A percentile compares a stretch with the other conserved stretches of the same genome.
These are phyloP conservation scores for Curvularia eragrostidis DNA, from an alignment of 2,329 filamentous ascomycete genomes.

Conservation along the genomic window DNA sequence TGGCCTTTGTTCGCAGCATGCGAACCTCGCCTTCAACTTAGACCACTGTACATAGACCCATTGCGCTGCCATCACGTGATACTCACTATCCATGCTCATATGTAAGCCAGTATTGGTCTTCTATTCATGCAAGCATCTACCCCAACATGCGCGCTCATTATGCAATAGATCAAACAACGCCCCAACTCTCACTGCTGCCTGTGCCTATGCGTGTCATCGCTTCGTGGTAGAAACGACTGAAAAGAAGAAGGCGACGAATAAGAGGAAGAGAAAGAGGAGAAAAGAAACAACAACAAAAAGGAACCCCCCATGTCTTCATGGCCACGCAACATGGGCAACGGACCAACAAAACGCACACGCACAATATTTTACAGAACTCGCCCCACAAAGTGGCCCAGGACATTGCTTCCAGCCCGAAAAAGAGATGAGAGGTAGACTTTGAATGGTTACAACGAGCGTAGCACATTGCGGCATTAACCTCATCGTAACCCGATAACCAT, in stretches of 20 bases:
- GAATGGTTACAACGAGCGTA: conserved; percentile 44
- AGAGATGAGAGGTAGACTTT: conserved; percentile 19
- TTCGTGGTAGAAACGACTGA: conserved; percentile 2
- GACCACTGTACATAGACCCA: neutral
- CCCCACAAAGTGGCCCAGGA: conserved; percentile 8
- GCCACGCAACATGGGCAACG: conserved; percentile 14
- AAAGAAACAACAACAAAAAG: conserved; percentile 9
- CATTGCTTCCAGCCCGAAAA: conserved; percentile 18
- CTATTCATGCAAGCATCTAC: conserved; percentile 36
- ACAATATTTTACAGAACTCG: conserved; percentile 41
- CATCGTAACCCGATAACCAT: conserved; percentile 22
- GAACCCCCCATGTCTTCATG: conserved; percentile 26
- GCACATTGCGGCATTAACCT: conserved; percentile 30
- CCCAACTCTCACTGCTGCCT: conserved; percentile 20
- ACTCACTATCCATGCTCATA: neutral
- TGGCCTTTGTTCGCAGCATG: neutral
- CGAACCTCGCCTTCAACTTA: neutral
- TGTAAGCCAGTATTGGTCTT: conserved; percentile 14
- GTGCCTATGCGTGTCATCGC: conserved; percentile 22
- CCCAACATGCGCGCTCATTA: conserved; percentile 34
- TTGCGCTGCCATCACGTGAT: neutral
- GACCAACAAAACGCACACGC: conserved; percentile 29
- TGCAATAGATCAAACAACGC: conserved; percentile 42
- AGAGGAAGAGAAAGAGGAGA: neutral
- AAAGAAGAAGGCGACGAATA: conserved; percentile 11